Conservation (phyloP, 2,329 filamentous ascomycete species). For the Alternaria ethzedia region DNA sequence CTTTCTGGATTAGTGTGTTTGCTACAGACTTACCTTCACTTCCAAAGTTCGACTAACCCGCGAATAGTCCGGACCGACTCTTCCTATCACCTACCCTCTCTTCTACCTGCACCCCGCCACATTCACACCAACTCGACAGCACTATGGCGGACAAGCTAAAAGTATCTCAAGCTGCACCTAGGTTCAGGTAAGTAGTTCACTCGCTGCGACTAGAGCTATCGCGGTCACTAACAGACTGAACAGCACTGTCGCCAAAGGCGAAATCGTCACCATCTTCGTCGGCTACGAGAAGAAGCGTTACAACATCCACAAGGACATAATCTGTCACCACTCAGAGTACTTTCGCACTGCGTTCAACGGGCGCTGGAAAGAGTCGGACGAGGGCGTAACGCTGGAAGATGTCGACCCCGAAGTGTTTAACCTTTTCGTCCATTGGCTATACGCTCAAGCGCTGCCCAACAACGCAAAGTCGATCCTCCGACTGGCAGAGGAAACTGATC, state of each 20-base stretch:
- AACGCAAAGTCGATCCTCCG: too few relatives aligned
- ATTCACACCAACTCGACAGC: fast-evolving
- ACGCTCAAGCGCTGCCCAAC: too few relatives aligned
- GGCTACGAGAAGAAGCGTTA: neutral
- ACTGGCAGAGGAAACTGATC: too few relatives aligned
- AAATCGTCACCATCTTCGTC: neutral
- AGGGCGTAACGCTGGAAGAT: neutral
- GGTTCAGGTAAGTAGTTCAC: fast-evolving
- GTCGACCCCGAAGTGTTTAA: neutral
- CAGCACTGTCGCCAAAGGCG: too few relatives aligned
- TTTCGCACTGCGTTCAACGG: neutral
- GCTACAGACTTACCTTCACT: neutral
- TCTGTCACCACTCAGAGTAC: neutral
- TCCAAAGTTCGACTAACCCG: neutral
- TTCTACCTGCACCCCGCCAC: neutral
- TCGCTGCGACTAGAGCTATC: too few relatives aligned
- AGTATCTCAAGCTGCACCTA: fast-evolving
- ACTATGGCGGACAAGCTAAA: neutral
- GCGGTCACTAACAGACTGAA: too few relatives aligned
- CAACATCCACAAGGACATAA: neutral
- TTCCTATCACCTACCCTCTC: neutral
- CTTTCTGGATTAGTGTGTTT: neutral
- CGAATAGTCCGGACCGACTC: neutral
- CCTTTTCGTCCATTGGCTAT: neutral
- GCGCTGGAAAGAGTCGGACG: neutral